A percentile compares a stretch with the other conserved stretches of the same genome.
Evolutionary conservation across 192 early-diverging fungal species (phyloP).

Genomic region (Linnemannia elongata): DNA sequence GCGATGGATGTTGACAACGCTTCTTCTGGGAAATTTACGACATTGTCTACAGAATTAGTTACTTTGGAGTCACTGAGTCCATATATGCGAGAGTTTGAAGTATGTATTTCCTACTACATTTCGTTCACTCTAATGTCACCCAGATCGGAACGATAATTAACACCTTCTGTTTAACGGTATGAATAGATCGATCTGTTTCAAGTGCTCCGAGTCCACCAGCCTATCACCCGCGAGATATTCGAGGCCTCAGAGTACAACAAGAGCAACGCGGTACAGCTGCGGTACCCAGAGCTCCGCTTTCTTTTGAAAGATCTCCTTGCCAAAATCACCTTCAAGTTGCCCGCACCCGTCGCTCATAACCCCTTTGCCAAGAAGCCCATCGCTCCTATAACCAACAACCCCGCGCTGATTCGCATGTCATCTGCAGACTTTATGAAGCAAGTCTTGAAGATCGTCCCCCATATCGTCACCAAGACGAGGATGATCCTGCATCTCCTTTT

Average conservation of each 20-base stretch:
- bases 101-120: not conserved
- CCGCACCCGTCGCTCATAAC: constrained; percentile 18
- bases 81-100: constrained; percentile 56
- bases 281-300: constrained; percentile 55
- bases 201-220: constrained; percentile 36
- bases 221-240: constrained; percentile 33
- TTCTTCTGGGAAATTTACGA: not conserved
- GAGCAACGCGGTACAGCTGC: constrained; percentile 34
- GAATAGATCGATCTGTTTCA: constrained; percentile 45
- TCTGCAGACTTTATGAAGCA: constrained; percentile 52
- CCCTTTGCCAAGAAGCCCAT: constrained; percentile 55
- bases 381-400: constrained; percentile 26
- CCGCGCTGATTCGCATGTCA: constrained; percentile 51
- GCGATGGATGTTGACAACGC: constrained; percentile 13
- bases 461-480: constrained; percentile 36
- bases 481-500: constrained; percentile 26
- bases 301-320: constrained; percentile 62
- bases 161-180: not conserved
- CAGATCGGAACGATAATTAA: not conserved
- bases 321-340: constrained; percentile 63
- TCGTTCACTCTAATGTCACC: not conserved
- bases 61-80: constrained; percentile 44
- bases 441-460: constrained; percentile 37
- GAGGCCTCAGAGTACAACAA: constrained; percentile 10
- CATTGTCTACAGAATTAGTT: constrained; percentile 4